Percentiles rank a stretch among this genome's conserved stretches.
phyloP scores from a whole-genome alignment of 2,329 filamentous ascomycete genomes.

The Phialophora verrucosa region DNA sequence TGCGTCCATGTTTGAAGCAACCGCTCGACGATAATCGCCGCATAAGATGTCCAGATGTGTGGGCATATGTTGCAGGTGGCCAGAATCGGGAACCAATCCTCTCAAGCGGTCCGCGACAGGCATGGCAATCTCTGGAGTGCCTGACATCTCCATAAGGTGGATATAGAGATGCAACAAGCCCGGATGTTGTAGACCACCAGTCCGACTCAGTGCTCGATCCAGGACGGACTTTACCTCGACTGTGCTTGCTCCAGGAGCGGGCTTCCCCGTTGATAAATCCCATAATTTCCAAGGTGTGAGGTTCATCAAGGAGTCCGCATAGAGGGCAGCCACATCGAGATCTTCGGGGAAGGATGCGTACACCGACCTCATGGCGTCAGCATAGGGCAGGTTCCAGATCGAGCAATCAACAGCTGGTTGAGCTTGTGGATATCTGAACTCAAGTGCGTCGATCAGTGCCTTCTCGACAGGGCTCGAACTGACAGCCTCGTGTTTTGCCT shows the following conservation, averaged over 20 bases:
- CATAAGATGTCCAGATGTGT: slow-evolving; percentile 75
- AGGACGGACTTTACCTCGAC: slow-evolving; percentile 64
- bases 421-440: slow-evolving; percentile 64
- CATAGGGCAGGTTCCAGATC: slow-evolving; percentile 65
- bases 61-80: slow-evolving; percentile 78
- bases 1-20: slow-evolving; percentile 70
- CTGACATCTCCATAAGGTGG: slow-evolving; percentile 79
- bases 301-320: slow-evolving; percentile 70
- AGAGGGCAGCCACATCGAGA: slow-evolving; percentile 68
- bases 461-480: slow-evolving; percentile 60
- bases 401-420: slow-evolving; percentile 57
- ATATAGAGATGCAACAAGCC: slow-evolving; percentile 77
- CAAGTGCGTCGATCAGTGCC: slow-evolving; percentile 68
- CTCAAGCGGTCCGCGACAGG: slow-evolving; percentile 66
- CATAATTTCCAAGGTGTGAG: slow-evolving; percentile 69
- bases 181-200: slow-evolving; percentile 63
- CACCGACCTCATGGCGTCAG: slow-evolving; percentile 64
- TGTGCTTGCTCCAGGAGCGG: slow-evolving; percentile 61
- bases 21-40: slow-evolving; percentile 71
- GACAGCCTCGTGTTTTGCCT: slow-evolving; percentile 51
- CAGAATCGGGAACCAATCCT: slow-evolving; percentile 69
- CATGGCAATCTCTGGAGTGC: slow-evolving; percentile 66
- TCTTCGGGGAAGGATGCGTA: slow-evolving; percentile 61
- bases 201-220: slow-evolving; percentile 61
- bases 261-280: slow-evolving; percentile 64